phyloP scores from a whole-genome alignment of 2,329 filamentous ascomycete genomes.

The Teratosphaeria pseudoeucalypti region DNA sequence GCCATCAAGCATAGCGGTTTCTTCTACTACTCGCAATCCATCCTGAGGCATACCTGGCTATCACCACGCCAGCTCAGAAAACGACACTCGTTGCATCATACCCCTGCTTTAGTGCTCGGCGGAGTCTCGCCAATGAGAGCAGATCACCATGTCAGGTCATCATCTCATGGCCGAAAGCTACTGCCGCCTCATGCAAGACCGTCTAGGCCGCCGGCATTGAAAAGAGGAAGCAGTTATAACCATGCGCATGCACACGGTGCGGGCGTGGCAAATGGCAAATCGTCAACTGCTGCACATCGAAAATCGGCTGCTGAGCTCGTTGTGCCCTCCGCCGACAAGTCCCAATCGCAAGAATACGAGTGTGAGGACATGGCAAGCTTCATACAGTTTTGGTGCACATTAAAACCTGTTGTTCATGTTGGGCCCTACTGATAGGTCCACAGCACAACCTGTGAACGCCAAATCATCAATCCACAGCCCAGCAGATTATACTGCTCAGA shows the following conservation, averaged over 20 bases:
- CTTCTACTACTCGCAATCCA: not conserved
- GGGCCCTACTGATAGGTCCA: not conserved
- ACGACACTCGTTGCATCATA: not conserved
- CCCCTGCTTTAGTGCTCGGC: not conserved
- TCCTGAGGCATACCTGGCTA: not conserved
- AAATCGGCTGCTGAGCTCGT: not conserved
- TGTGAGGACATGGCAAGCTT: constrained; percentile 43
- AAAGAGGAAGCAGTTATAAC: constrained; percentile 16
- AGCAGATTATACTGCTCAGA: constrained; percentile 55
- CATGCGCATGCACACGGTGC: constrained; percentile 6
- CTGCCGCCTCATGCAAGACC: constrained; percentile 17
- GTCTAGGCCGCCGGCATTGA: constrained; percentile 14
- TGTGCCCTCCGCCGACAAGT: not conserved
- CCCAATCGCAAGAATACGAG: not conserved
- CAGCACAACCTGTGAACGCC: constrained; percentile 55
- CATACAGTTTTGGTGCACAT: constrained; percentile 41
- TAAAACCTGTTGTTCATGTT: too few species aligned
- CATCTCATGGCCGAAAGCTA: constrained; percentile 18
- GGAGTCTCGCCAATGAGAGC: constrained; percentile 12
- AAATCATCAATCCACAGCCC: constrained; percentile 52
- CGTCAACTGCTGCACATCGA: constrained; percentile 6
- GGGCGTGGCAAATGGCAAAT: constrained; percentile 1
- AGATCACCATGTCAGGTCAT: constrained; percentile 15
- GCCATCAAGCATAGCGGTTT: not conserved
- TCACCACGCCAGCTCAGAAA: not conserved